phyloP scores from a whole-genome alignment of 163 green algal genomes.

The Scenedesmus sp. region DNA sequence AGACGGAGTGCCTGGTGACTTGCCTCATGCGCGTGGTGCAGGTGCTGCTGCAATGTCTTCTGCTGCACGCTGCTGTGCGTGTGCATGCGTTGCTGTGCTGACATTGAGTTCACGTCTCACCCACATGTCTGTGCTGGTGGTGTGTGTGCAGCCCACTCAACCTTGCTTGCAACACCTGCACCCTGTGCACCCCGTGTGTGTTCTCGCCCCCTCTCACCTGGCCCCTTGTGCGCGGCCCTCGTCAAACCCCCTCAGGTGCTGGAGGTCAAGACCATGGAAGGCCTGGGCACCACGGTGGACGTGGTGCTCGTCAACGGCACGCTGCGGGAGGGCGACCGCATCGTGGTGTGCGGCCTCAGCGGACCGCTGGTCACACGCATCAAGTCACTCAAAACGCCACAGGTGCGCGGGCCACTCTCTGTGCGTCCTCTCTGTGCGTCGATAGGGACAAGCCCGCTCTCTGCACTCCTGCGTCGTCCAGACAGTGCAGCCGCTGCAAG shows the following conservation, averaged over 20 bases:
- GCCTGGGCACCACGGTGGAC: constrained; percentile 96
- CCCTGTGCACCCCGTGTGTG: too few species aligned
- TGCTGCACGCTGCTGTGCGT: constrained; percentile 61
- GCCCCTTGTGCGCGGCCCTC: background rate
- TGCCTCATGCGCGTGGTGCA: background rate
- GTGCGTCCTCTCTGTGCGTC: too few species aligned
- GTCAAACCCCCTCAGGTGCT: constrained; percentile 54
- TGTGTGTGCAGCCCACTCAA: too few species aligned
- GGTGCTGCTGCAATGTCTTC: constrained; percentile 52
- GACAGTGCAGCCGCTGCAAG: too few species aligned
- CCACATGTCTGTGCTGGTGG: too few species aligned
- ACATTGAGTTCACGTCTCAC: too few species aligned
- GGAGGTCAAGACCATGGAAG: constrained; percentile 98
- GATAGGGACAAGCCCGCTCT: too few species aligned
- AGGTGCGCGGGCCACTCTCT: too few species aligned
- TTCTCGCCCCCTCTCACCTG: background rate
- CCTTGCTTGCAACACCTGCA: too few species aligned
- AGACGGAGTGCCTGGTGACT: constrained; percentile 64
- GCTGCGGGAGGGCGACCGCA: constrained; percentile 89
- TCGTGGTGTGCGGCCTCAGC: constrained; percentile 94
- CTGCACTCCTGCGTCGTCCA: too few species aligned
- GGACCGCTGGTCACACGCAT: constrained; percentile 95
- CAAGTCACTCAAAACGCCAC: constrained; percentile 95
- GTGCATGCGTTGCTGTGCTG: background rate
- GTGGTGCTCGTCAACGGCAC: constrained; percentile 95